Base-by-base conservation (phyloP, 2,329 filamentous ascomycete species). In the Clarireedia homoeocarpa region DNA sequence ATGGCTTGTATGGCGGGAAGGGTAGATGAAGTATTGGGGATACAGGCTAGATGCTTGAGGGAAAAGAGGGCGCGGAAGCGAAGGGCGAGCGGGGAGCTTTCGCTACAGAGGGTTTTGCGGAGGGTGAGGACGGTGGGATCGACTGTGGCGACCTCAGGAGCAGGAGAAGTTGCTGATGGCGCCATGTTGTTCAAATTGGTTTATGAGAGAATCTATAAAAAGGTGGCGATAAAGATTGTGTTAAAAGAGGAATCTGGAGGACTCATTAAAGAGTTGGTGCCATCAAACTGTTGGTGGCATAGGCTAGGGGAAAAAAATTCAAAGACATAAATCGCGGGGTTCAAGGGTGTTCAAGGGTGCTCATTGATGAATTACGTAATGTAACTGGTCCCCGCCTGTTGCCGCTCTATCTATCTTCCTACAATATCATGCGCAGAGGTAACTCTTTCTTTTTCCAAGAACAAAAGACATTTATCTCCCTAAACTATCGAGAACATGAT, bases 51-150 rank as follows among this genome's bases (percentile, higher is more conserved):
- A 71, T 97, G 89, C 76, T 99, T 99, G 59, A 99, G 84, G 17
- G 92, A 96, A 77, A 99, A 99, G 65, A 99, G 88, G 45, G 94
- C 92, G 66, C 94, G 90, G 75, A 97, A 99, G 61, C 94, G 90
- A 61, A 89, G 80, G 40, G 91, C 87, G 54, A 99, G 87, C 47
- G 91, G 84, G 60, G 88, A 86, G 14, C 80, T 74, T 75, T 97
- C 94, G 49, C 88, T 86, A 66, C 81, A 85, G 58, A 99, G 83
- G 58, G 86, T 88, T 67, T 86, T 80, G 68, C 90, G 86, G 52
- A 95, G 71, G 36, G 70, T 67, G 45, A 69, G 60, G 58, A 79
- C 69, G 6, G 74, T 74, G 53, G 67, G 62, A 58, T 73, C 69
- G 15, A 58, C 51, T 12, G 51, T 40, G 7, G 27, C 26, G 26